phyloP scores from a whole-genome alignment of 2,329 filamentous ascomycete species.

The Hypoxylon sp. region DNA sequence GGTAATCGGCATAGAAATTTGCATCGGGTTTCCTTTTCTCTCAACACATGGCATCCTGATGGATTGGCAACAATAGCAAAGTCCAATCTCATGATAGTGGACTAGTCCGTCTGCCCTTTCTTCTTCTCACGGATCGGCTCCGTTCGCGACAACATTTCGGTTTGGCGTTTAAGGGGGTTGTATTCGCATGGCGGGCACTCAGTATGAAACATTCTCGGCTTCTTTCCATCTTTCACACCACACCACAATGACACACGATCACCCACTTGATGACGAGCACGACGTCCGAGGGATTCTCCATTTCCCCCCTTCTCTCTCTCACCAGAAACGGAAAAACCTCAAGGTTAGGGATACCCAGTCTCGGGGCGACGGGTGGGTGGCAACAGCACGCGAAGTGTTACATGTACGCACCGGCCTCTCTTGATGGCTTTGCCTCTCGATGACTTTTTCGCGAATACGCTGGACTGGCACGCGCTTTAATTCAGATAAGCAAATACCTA shows the following conservation, averaged over 20 bases:
- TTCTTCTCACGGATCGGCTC: conserved; percentile 5
- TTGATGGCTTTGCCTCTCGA: no score
- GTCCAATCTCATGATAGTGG: conserved; percentile 12
- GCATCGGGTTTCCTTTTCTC: conserved; percentile 25
- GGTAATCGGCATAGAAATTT: conserved; percentile 33
- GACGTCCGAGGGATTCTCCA: conserved; percentile 13
- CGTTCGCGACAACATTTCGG: conserved; percentile 13
- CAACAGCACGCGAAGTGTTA: conserved; percentile 14
- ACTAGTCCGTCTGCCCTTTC: conserved; percentile 8
- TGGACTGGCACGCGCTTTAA: no score
- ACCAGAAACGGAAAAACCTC: conserved; percentile 4
- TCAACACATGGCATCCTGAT: conserved; percentile 25
- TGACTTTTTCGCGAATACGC: no score
- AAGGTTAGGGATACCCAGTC: conserved; percentile 15
- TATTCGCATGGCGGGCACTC: conserved; percentile 1
- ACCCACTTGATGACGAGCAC: conserved; percentile 26
- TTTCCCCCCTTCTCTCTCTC: neutral
- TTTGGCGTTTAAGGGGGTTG: conserved; percentile 21
- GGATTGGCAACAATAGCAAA: conserved; percentile 24
- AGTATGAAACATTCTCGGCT: conserved; percentile 9
- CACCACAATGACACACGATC: conserved; percentile 2
- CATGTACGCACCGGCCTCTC: no score
- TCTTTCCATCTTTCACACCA: neutral
- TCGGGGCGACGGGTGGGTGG: conserved; percentile 8
- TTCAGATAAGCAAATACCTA: no score